Evolutionary conservation across 768 basidiomycete species (phyloP), one percentile per base, ranked within the genome.

Genomic region (Auricularia sp.): DNA sequence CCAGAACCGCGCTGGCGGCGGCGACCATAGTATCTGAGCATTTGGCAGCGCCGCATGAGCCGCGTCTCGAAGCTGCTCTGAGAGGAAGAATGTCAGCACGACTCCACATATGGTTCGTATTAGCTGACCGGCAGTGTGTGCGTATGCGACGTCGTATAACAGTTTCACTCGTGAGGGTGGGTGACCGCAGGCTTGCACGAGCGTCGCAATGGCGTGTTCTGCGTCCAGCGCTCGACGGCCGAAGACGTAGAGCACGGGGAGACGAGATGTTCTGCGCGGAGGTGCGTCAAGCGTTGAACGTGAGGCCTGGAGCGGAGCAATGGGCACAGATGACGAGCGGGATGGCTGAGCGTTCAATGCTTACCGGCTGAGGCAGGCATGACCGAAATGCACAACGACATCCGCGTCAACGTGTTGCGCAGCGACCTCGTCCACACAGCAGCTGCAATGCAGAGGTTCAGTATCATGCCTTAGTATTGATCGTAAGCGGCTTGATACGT

Each of bases 381-480:
- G 91, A 1, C 96, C 96, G 71, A 97, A 98, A 71, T 99, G 96
- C 2, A 99, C 87, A 67, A 97, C 81, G 7, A 87, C 85, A 71
- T 98, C 92, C 0, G 94, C 93, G 68, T 94, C 86, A 58, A 94
- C 87, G 71, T 99, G 97, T 70, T 94, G 88, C 3, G 96, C 94
- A 4, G 94, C 90, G 4, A 98, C 89, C 69, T 98, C 92, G 71
- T 99, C 97, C 2, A 96, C 93, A 72, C 97, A 98, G 71, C 97
- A 99, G 70, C 95, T 94, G 70, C 66, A 71, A 54, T n/a, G 61
- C 63, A 44, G 42, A 4, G 45, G 39, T 44, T 33, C 37, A 29
- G 6, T 33, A 29, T 29, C 2, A 29, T 29, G 29, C 29, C 29
- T 29, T 29, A 29, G 29, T 29, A 29, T 29, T 2, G 29, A 29